Evolutionary conservation across 2,329 filamentous ascomycete species (phyloP).

Genomic region (Helotiales sp.): DNA sequence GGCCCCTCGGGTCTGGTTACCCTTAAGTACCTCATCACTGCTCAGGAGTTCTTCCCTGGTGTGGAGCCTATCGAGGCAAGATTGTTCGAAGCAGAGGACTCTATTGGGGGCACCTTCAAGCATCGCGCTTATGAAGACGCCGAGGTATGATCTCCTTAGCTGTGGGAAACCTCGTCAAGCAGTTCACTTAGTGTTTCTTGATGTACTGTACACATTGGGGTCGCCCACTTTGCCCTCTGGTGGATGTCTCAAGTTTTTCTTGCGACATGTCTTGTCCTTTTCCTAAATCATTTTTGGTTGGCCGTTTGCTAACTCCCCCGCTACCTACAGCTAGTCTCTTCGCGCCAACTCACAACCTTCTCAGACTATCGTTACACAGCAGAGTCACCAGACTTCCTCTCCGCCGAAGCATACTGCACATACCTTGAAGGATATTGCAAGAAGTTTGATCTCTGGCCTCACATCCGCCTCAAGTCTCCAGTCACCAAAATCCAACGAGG

Average conservation of each 20-base stretch:
- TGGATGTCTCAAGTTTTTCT: too few relatives aligned
- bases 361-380: constrained; percentile 53
- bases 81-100: constrained; percentile 51
- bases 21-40: constrained; percentile 48
- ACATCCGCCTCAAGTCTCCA: constrained; percentile 44
- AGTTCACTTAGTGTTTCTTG: too few relatives aligned
- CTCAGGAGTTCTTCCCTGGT: constrained; percentile 46
- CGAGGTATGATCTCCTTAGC: constrained; percentile 39
- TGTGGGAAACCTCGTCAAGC: too few relatives aligned
- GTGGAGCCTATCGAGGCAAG: constrained; percentile 47
- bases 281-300: too few relatives aligned
- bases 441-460: constrained; percentile 46
- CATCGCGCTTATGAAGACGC: constrained; percentile 55
- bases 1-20: constrained; percentile 51
- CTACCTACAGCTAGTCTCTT: constrained; percentile 54
- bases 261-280: too few relatives aligned
- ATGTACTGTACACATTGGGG: too few relatives aligned
- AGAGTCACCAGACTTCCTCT: constrained; percentile 52
- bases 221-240: too few relatives aligned
- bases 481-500: constrained; percentile 37
- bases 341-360: constrained; percentile 56
- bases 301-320: too few relatives aligned
- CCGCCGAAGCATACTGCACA: constrained; percentile 47
- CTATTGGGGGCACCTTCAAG: constrained; percentile 54
- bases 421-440: constrained; percentile 51